Evolutionary conservation across 345 rosid genomes (phyloP).

Genomic region (Populus nigra): DNA sequence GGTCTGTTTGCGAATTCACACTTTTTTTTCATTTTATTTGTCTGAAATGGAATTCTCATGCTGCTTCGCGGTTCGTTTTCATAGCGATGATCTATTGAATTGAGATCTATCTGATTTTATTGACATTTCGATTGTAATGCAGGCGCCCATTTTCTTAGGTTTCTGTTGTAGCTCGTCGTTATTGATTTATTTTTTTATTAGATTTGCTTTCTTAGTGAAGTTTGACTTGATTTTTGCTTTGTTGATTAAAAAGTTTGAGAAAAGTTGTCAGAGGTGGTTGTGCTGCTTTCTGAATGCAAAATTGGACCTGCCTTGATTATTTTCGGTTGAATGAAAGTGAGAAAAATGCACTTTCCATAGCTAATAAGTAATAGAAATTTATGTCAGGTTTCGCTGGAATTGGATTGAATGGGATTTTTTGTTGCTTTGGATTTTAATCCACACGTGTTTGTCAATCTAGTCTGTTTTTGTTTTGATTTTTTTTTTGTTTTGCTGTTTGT

Average conservation of each 20-base stretch:
- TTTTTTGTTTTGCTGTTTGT: conserved; percentile 3
- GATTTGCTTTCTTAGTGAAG: background rate
- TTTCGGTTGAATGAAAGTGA: too few relatives aligned
- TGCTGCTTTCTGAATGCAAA: background rate
- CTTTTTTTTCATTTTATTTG: background rate
- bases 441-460: too few relatives aligned
- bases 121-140: background rate
- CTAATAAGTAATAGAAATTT: background rate
- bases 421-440: background rate
- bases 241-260: background rate
- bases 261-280: background rate
- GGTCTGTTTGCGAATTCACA: background rate
- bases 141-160: background rate
- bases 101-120: background rate
- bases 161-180: background rate
- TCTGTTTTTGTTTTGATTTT: background rate
- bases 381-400: background rate
- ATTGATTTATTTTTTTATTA: background rate
- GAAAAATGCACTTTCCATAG: background rate
- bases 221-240: background rate
- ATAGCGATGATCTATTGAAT: conserved; percentile 17
- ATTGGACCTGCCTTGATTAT: background rate
- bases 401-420: background rate
- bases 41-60: background rate
- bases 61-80: background rate